Percentiles rank a stretch among this genome's conserved stretches.
These are phyloP conservation scores for Capsicum chinense DNA, from an alignment of 257 asterid species.

Conservation along the genomic window DNA sequence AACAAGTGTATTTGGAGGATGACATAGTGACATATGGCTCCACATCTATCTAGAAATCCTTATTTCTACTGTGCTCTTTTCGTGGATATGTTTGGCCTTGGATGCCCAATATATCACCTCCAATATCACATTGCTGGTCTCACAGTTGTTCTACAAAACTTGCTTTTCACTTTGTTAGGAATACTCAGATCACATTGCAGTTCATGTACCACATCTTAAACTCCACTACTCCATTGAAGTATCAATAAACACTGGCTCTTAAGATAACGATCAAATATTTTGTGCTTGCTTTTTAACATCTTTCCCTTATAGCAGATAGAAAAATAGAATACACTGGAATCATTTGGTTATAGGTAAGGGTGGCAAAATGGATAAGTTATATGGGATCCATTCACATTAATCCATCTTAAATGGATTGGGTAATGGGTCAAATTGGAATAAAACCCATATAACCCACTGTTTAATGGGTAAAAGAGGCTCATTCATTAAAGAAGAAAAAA, in stretches of 20 bases:
- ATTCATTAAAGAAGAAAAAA: no score
- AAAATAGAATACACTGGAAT: not conserved
- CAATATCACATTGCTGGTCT: not conserved
- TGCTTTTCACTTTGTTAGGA: not conserved
- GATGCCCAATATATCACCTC: not conserved
- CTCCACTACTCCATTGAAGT: conserved; percentile 11
- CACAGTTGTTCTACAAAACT: not conserved
- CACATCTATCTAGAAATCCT: not conserved
- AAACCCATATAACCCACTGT: no score
- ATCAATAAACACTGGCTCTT: not conserved
- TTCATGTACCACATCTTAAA: not conserved
- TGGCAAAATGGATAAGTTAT: no score
- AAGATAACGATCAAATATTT: not conserved
- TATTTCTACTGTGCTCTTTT: not conserved
- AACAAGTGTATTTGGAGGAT: not conserved
- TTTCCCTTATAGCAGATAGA: not conserved
- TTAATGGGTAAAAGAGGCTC: no score
- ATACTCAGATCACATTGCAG: not conserved
- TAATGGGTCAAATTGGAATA: no score
- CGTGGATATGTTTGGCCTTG: not conserved
- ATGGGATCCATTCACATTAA: no score
- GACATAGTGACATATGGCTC: not conserved
- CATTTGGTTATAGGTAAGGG: conserved; percentile 8
- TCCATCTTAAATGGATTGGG: no score
- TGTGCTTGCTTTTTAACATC: not conserved